Conservation (phyloP, 148 eudicot species). For the Salicornia ramosissima region DNA sequence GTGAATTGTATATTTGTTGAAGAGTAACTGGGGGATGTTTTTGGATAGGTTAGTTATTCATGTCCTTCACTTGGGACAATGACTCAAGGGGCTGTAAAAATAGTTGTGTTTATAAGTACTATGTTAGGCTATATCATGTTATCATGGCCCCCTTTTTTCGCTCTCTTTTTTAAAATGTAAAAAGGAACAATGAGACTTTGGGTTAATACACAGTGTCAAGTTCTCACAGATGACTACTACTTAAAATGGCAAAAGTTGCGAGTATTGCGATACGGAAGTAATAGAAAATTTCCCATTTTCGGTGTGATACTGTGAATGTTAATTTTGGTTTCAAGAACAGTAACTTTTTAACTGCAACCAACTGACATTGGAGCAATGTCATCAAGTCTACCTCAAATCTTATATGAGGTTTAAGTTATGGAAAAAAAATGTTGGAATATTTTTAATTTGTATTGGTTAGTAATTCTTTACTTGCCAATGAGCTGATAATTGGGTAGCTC, state of each 20-base stretch:
- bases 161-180: constrained; percentile 16
- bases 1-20: constrained; percentile 16
- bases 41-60: neutral
- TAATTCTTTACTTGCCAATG: no score
- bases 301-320: neutral
- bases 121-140: neutral
- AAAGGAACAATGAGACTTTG: constrained; percentile 2
- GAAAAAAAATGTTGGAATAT: no score
- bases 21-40: neutral
- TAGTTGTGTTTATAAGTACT: constrained; percentile 1
- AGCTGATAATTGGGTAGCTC: no score
- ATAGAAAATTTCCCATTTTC: no score
- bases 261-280: no score
- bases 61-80: neutral
- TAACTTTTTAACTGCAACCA: no score
- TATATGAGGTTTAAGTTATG: no score
- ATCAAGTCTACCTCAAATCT: no score
- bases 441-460: no score
- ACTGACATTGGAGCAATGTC: no score
- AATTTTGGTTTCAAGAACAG: neutral
- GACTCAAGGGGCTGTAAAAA: constrained; percentile 12
- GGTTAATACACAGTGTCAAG: constrained; percentile 2
- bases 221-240: neutral
- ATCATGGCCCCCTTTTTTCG: neutral
- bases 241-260: no score